Evolutionary conservation across 768 basidiomycete genomes (phyloP).

Genomic region (Calvatia gigantea): DNA sequence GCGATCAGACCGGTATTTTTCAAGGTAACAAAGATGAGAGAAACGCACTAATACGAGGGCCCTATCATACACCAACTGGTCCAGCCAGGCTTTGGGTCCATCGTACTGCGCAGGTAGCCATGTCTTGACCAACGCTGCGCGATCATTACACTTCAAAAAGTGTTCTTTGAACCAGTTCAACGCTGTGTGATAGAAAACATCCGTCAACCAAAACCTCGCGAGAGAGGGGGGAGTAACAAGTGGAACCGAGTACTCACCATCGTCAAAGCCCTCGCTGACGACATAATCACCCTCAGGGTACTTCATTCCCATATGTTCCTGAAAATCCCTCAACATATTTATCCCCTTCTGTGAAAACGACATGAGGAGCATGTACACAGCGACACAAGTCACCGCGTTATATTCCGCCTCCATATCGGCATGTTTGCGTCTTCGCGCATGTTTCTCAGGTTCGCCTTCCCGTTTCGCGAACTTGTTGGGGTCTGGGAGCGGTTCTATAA

Average conservation of each 20-base stretch:
- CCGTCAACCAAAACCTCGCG: background rate
- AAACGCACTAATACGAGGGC: slow-evolving; percentile 76
- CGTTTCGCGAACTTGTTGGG: slow-evolving; percentile 70
- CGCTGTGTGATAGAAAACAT: slow-evolving; percentile 39
- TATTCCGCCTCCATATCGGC: slow-evolving; percentile 79
- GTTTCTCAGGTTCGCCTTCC: slow-evolving; percentile 69
- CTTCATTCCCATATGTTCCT: slow-evolving; percentile 80
- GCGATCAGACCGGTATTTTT: background rate
- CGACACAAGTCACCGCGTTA: slow-evolving; percentile 81
- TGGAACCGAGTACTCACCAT: slow-evolving; percentile 42
- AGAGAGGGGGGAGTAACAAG: background rate
- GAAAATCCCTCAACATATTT: slow-evolving; percentile 71
- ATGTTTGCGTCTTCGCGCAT: slow-evolving; percentile 64
- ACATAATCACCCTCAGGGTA: slow-evolving; percentile 72
- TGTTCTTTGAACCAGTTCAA: slow-evolving; percentile 89
- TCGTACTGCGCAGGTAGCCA: slow-evolving; percentile 83
- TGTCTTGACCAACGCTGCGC: slow-evolving; percentile 83
- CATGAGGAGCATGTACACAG: slow-evolving; percentile 89
- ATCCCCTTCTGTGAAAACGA: slow-evolving; percentile 93
- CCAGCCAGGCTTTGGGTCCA: slow-evolving; percentile 80
- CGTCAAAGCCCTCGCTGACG: slow-evolving; percentile 77
- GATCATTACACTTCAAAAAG: slow-evolving; percentile 93
- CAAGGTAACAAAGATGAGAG: background rate
- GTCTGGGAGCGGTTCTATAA: slow-evolving; percentile 74
- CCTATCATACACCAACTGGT: slow-evolving; percentile 90